A percentile compares a stretch with the other conserved stretches of the same genome.
phyloP scores from a whole-genome alignment of 2,329 filamentous ascomycete genomes.

The Chlorencoelia australis region DNA sequence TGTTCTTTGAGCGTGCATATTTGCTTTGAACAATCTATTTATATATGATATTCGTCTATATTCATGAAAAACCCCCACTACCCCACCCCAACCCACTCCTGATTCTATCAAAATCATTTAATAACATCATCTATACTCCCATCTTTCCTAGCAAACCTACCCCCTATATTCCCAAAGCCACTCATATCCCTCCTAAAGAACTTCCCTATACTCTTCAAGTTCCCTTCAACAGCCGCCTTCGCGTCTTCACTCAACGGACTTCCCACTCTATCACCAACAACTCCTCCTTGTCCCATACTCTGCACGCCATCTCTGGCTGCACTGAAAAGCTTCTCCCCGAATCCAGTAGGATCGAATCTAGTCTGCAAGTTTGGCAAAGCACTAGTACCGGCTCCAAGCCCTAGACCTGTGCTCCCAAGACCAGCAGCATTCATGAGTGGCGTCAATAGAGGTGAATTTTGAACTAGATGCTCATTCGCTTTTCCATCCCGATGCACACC shows the following conservation, averaged over 20 bases:
- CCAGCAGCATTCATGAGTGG: slow-evolving; percentile 46
- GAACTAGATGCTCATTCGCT: slow-evolving; percentile 56
- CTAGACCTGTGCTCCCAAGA: slow-evolving; percentile 34
- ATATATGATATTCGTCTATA: too few relatives aligned
- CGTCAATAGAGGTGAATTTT: slow-evolving; percentile 60
- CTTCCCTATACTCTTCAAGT: slow-evolving; percentile 89
- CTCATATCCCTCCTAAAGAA: slow-evolving; percentile 88
- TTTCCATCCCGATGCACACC: slow-evolving; percentile 66
- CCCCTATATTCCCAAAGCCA: slow-evolving; percentile 63
- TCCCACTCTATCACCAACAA: slow-evolving; percentile 7
- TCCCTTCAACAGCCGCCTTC: slow-evolving; percentile 76
- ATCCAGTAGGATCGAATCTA: slow-evolving; percentile 69
- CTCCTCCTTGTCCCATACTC: slow-evolving; percentile 45
- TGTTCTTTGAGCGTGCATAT: too few relatives aligned
- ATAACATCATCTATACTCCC: slow-evolving; percentile 15
- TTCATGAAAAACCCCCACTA: too few relatives aligned
- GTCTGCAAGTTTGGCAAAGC: slow-evolving; percentile 33
- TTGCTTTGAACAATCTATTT: too few relatives aligned
- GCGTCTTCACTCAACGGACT: slow-evolving; percentile 33
- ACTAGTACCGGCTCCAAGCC: slow-evolving; percentile 35
- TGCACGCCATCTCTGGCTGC: slow-evolving; percentile 78
- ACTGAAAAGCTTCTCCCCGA: slow-evolving; percentile 82
- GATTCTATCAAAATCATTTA: too few relatives aligned
- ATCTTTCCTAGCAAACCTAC: slow-evolving; percentile 32
- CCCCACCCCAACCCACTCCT: too few relatives aligned